phyloP scores from a whole-genome alignment of 805 yeast species.

The Alloascoidea hylecoeti region DNA sequence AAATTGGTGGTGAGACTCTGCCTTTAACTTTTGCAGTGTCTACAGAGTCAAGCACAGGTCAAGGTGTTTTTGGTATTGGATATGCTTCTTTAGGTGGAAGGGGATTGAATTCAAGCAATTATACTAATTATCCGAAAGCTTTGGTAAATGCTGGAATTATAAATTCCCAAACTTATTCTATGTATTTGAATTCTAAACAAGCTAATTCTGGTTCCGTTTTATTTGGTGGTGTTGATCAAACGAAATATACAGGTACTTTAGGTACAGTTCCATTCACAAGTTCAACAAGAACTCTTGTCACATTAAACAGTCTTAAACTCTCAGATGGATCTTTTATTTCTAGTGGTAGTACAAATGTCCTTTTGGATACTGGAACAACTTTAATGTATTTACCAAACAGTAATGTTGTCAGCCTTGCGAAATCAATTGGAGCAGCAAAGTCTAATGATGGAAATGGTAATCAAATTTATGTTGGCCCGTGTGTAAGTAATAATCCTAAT shows the following conservation, averaged over 20 bases:
- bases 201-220: constrained; percentile 20
- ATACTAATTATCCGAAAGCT: constrained; percentile 1
- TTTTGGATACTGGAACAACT: constrained; percentile 49
- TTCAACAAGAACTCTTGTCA: background rate
- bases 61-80: constrained; percentile 67
- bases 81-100: constrained; percentile 38
- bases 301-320: background rate
- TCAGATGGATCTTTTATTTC: constrained; percentile 34
- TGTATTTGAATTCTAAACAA: background rate
- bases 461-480: background rate
- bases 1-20: constrained; percentile 28
- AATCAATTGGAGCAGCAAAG: too few relatives aligned
- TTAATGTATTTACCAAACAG: constrained; percentile 28
- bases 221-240: constrained; percentile 30
- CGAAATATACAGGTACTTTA: constrained; percentile 24
- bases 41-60: constrained; percentile 36
- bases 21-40: constrained; percentile 52
- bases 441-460: background rate
- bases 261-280: constrained; percentile 11
- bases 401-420: too few relatives aligned
- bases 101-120: background rate
- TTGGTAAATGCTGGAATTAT: constrained; percentile 1
- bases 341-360: too few relatives aligned
- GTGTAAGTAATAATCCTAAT: too few relatives aligned
- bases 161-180: constrained; percentile 1